Base-by-base conservation (phyloP, 768 basidiomycete genomes). In the Boletus pseudopeckii region DNA sequence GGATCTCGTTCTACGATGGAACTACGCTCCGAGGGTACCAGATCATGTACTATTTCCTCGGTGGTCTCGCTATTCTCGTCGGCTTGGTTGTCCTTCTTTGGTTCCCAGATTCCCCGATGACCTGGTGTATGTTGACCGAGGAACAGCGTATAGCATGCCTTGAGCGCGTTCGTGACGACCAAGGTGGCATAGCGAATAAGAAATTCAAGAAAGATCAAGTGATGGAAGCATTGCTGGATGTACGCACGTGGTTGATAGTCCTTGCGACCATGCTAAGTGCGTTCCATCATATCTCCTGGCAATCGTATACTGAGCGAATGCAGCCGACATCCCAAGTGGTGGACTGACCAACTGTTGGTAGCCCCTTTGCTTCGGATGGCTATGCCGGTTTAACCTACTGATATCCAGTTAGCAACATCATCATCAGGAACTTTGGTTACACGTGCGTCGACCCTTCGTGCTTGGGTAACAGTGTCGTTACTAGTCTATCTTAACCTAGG, bases 81-180 rank as follows among this genome's bases (percentile, higher is more conserved):
- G 69, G 68, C 7, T 33, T 71, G 26, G 48, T 56, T 37, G 68
- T 74, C 11, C 52, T 74, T 6, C n/a, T 73, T 7, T 76, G 61
- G 65, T 65, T 76, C 4, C 74, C 76, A 4, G 74, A 75, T 58
- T 75, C 71, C 1, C 74, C 72, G 10, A 71, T 74, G 3, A 72
- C 72, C 34, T 74, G 75, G 22, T 61, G 63, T 11, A 61, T 72
- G 45, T 60, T 73, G 7, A 71, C 72, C 4, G 41, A 67, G 36
- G 72, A 73, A 50, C 71, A 77, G 48, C 69, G 72, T 34, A 62
- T 40, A 15, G 43, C 75, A 18, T 72, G 66, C 2, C 63, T 76
- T 9, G 75, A 77, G 56, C 74, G 74, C 14, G 71, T 75, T 10
- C 70, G 71, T 5, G 68, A 73, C 45, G 74, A 75, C 45, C 65